phyloP scores from a whole-genome alignment of 768 basidiomycete species.

The Calocera cornea region DNA sequence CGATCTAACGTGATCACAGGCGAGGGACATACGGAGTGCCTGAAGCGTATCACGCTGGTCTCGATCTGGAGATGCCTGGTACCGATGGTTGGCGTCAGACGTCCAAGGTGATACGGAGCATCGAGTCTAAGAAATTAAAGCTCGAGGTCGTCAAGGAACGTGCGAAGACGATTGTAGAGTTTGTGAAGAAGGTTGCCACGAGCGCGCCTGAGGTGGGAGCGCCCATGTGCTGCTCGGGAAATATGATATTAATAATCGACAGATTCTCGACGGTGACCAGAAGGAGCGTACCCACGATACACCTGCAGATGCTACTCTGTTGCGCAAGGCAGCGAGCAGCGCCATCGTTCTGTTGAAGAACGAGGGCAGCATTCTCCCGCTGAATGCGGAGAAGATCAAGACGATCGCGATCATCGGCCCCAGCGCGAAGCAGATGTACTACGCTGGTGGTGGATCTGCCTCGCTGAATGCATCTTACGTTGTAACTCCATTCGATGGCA shows the following conservation, averaged over 20 bases:
- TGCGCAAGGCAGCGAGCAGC: slow-evolving; percentile 53
- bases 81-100: slow-evolving; percentile 59
- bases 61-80: slow-evolving; percentile 73
- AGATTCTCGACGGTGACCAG: slow-evolving; percentile 36
- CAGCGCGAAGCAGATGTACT: slow-evolving; percentile 48
- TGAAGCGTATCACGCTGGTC: slow-evolving; percentile 51
- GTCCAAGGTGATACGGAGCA: slow-evolving; percentile 43
- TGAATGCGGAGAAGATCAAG: slow-evolving; percentile 38
- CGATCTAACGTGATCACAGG: slow-evolving; percentile 27
- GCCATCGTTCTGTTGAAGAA: slow-evolving; percentile 70
- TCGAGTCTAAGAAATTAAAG: slow-evolving; percentile 19
- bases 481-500: slow-evolving; percentile 62
- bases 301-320: slow-evolving; percentile 27
- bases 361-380: slow-evolving; percentile 39
- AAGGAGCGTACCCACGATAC: slow-evolving; percentile 16
- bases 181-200: slow-evolving; percentile 25
- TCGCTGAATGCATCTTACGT: slow-evolving; percentile 63
- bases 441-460: slow-evolving; percentile 62
- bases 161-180: slow-evolving; percentile 16
- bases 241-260: no score
- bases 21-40: slow-evolving; percentile 60
- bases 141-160: slow-evolving; percentile 18
- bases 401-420: slow-evolving; percentile 66
- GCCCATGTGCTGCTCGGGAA: no score
- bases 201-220: slow-evolving; percentile 36